Percentiles rank a stretch among this genome's conserved stretches.
Evolutionary conservation across 2,329 filamentous ascomycete species (phyloP).

Genomic region (Mycosphaerelloides madeirae): DNA sequence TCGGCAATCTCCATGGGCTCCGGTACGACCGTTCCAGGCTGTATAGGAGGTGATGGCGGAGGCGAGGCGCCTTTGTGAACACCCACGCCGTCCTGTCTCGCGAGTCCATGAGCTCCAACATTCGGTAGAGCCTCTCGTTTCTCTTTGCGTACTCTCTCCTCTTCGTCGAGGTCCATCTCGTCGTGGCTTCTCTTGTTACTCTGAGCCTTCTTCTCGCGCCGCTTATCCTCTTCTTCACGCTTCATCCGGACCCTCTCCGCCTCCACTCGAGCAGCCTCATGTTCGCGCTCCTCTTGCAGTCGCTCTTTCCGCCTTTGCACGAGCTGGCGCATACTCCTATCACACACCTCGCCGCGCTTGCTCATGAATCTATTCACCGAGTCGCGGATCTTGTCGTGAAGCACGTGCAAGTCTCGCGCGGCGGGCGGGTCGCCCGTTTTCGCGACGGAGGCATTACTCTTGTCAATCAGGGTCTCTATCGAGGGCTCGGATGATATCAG

Average conservation of each 20-base stretch:
- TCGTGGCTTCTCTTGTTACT: constrained; percentile 28
- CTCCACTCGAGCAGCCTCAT: constrained; percentile 46
- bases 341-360: constrained; percentile 60
- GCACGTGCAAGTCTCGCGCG: constrained; percentile 58
- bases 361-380: constrained; percentile 40
- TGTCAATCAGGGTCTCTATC: constrained; percentile 67
- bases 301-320: constrained; percentile 61
- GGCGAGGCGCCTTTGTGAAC: constrained; percentile 46
- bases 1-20: constrained; percentile 57
- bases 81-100: constrained; percentile 60
- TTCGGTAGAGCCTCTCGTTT: constrained; percentile 60
- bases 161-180: constrained; percentile 39
- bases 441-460: constrained; percentile 50
- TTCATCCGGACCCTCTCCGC: constrained; percentile 39
- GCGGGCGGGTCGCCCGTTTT: constrained; percentile 45
- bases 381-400: constrained; percentile 63
- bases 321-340: constrained; percentile 68
- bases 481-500: constrained; percentile 49
- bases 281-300: constrained; percentile 50
- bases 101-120: constrained; percentile 59
- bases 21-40: constrained; percentile 26
- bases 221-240: constrained; percentile 26
- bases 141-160: constrained; percentile 66
- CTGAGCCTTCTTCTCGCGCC: constrained; percentile 26
- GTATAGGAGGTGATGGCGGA: constrained; percentile 30